Conservation (phyloP, 148 eudicot species). For the Nepenthes gracilis region DNA sequence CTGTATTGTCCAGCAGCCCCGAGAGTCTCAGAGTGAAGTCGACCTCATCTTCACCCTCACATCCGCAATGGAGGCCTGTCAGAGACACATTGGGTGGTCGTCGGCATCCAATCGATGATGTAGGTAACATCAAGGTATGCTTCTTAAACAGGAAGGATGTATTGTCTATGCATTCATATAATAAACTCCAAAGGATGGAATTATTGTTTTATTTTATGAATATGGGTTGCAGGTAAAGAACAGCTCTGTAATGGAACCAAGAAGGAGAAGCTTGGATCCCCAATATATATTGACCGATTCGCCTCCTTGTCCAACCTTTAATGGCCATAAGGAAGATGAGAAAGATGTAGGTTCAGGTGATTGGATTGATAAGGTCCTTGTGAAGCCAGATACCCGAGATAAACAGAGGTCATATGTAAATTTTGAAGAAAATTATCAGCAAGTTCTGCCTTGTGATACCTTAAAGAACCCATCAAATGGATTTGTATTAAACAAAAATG, state of each 20-base stretch:
- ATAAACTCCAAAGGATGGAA: too few species aligned
- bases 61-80: slow-evolving; percentile 18
- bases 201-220: too few species aligned
- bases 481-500: slow-evolving; percentile 8
- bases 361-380: slow-evolving; percentile 33
- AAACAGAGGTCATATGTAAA: slow-evolving; percentile 15
- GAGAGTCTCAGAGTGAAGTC: slow-evolving; percentile 35
- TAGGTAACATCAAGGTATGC: slow-evolving; percentile 40
- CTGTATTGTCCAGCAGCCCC: slow-evolving; percentile 29
- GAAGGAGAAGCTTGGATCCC: slow-evolving; percentile 58
- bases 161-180: too few species aligned
- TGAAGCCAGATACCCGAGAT: slow-evolving; percentile 22
- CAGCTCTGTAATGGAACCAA: slow-evolving; percentile 17
- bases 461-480: slow-evolving; percentile 13
- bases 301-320: slow-evolving; percentile 33
- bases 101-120: slow-evolving; percentile 11
- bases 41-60: slow-evolving; percentile 45
- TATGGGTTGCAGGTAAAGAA: slow-evolving; percentile 18
- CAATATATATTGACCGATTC: slow-evolving; percentile 31
- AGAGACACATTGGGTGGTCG: neutral
- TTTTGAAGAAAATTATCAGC: slow-evolving; percentile 12
- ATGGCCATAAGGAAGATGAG: slow-evolving; percentile 22
- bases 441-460: slow-evolving; percentile 2
- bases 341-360: slow-evolving; percentile 25
- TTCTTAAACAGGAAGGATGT: neutral